Evolutionary conservation across 2,329 filamentous ascomycete genomes (phyloP), one percentile per base, ranked within the genome.

Genomic region (Aspergillus calidoustus): DNA sequence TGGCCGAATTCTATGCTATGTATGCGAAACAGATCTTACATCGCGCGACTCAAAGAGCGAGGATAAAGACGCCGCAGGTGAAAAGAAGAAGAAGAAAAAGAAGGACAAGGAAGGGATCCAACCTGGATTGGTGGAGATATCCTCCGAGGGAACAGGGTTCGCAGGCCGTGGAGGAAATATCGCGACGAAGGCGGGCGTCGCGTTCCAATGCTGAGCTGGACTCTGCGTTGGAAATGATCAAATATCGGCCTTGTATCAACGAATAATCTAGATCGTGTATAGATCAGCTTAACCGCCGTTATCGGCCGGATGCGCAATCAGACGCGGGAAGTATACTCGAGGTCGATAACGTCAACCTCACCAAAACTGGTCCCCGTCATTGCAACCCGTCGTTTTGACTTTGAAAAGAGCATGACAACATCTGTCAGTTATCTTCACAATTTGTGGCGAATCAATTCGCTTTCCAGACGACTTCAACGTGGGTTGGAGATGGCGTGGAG

Each of bases 121-220:
- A 62, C 86, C 89, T 0, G 93, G 93, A 0, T 73, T 97, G 38
- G 89, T 97, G 3, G 87, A 91, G 71, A 85, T 98, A 53, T 88
- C 86, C 67, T 91, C 89, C 41, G 94, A 97, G 69, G 94, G 94
- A 0, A 98, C 94, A 0, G 94, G 94, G 0, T 98, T 97, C 77
- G 93, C 94, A 4, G 91, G 92, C 4, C 89, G 90, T n/a, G 94
- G 95, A 3, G 86, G 86, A 55, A 96, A 90, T 72, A 86, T 91
- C 69, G 92, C 96, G 17, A 90, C 91, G 77, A 95, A 89, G 75
- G 80, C 85, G 3, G 90, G 91, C 0, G 87, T 96, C 19, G 89
- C 89, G 0, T 97, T 97, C 76, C 91, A 96, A 74, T 94, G 91
- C 73, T 95, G 73, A 81, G 52, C 55, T 52, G 55, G 51, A 49